Evolutionary conservation across 805 yeast genomes (phyloP), one percentile per base, ranked within the genome.

Genomic region (Clavispora santaluciae): DNA sequence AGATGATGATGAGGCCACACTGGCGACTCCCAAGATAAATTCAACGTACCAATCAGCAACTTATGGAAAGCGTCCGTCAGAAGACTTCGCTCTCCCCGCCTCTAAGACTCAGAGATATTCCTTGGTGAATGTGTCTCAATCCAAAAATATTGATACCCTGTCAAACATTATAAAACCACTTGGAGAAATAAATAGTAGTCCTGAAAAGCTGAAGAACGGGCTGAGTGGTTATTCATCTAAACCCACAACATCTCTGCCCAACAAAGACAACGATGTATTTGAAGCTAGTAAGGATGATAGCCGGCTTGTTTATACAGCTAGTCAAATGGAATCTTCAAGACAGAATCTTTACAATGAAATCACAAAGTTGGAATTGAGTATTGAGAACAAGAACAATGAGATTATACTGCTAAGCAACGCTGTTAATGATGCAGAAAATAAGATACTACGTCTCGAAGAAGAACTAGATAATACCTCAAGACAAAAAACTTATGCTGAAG

Each of bases 321-420:
- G 12, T 12, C 20, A 28, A 28, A 28, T 28, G 31, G 33, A 53
- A 50, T 26, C 53, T 61, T 35, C 62, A 57, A 40, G 29, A 38
- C n/a, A 53, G 52, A 11, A 28, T 8, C 49, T 55, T 35, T 47
- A 55, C 15, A 38, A 44, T 15, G 56, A 52, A 26, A 35, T 56
- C 16, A 46, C 46, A 17, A 39, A 43, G 11, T 43, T 54, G n/a
- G 56, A 51, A 33, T 25, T 33, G 13, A 36, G 39, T 2, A 39
- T 54, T 9, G 39, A 46, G 22, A 24, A 22, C 3, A 53, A 52
- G 38, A 50, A 56, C 15, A 42, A 38, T 36, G 51, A 54, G 23
- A 53, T 54, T 15, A 28, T 28, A 8, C 20, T 15, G 18, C 31
- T 28, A 7, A 28, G 20, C 12, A 28, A 13, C 10, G 31, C 18